Percentiles rank a stretch among this genome's conserved stretches.
Conservation (phyloP, 345 rosid genomes). For the Trapa incisa region DNA sequence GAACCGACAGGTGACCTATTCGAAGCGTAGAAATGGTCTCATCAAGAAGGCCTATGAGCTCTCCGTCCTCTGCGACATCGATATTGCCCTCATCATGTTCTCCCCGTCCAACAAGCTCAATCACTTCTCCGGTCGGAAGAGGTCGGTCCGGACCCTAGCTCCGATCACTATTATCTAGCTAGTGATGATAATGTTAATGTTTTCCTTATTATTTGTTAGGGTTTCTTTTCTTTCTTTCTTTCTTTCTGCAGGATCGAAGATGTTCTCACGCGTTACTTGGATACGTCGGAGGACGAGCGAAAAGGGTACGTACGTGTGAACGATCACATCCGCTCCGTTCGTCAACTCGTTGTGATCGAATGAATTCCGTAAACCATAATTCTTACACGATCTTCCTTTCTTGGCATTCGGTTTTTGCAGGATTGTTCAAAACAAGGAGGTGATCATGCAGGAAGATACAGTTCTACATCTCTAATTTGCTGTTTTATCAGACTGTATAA, state of each 20-base stretch:
- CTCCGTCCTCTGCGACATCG: constrained; percentile 4
- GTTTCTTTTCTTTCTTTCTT: too few relatives aligned
- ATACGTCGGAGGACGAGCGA: constrained; percentile 5
- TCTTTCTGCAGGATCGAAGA: constrained; percentile 1
- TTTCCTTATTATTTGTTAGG: too few relatives aligned
- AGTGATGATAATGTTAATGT: too few relatives aligned
- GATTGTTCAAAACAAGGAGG: constrained; percentile 9
- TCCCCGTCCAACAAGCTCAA: background rate
- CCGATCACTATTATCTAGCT: too few relatives aligned
- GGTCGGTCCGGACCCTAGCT: background rate
- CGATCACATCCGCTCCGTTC: background rate
- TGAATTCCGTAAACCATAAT: too few relatives aligned
- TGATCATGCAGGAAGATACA: background rate
- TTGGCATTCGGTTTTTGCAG: background rate
- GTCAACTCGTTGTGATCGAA: too few relatives aligned
- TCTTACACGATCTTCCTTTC: too few relatives aligned
- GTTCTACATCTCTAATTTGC: too few relatives aligned
- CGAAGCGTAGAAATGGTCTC: constrained; percentile 7
- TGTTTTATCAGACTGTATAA: background rate
- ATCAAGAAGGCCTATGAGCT: constrained; percentile 5
- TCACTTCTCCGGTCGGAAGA: constrained; percentile 1
- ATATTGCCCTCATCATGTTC: constrained; percentile 2
- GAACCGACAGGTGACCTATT: constrained; percentile 6
- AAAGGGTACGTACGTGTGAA: background rate
- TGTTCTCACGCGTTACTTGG: constrained; percentile 1